Evolutionary conservation across 768 basidiomycete genomes (phyloP).

Genomic region (Phanerochaete carnosa): DNA sequence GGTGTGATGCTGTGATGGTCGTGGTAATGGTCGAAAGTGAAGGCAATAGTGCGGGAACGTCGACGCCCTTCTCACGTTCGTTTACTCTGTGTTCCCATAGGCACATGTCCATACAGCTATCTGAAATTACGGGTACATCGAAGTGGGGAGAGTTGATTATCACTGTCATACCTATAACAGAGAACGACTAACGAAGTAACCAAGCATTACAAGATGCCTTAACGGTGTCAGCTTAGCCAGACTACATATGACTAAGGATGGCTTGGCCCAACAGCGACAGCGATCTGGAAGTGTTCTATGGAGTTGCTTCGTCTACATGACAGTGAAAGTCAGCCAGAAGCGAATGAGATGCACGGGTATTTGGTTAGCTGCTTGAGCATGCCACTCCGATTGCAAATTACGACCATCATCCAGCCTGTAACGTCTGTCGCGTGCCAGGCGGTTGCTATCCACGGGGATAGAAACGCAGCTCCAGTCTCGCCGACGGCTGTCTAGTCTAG

Average conservation of each 20-base stretch:
- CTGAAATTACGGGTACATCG: background rate
- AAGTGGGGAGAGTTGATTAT: slow-evolving; percentile 1
- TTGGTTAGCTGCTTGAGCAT: background rate
- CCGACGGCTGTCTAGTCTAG: slow-evolving; percentile 15
- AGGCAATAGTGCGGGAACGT: background rate
- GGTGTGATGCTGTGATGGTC: background rate
- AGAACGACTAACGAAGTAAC: background rate
- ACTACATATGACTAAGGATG: background rate
- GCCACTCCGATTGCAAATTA: slow-evolving; percentile 29
- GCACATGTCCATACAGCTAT: background rate
- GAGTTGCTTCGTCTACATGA: background rate
- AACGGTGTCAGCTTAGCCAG: background rate
- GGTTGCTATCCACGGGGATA: slow-evolving; percentile 14
- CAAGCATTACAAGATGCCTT: background rate
- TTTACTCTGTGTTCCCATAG: background rate
- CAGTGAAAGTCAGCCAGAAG: background rate
- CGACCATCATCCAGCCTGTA: slow-evolving; percentile 22
- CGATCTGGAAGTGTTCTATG: background rate
- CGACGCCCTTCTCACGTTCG: background rate
- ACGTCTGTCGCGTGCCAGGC: slow-evolving; percentile 5
- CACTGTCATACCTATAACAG: background rate
- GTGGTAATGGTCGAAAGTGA: slow-evolving; percentile 2
- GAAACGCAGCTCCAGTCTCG: slow-evolving; percentile 19
- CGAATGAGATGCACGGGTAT: background rate
- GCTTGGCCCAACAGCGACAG: background rate